A percentile compares a stretch with the other conserved stretches of the same genome.
Conservation (phyloP, 805 yeast genomes). For the Lipomyces lipofer region DNA sequence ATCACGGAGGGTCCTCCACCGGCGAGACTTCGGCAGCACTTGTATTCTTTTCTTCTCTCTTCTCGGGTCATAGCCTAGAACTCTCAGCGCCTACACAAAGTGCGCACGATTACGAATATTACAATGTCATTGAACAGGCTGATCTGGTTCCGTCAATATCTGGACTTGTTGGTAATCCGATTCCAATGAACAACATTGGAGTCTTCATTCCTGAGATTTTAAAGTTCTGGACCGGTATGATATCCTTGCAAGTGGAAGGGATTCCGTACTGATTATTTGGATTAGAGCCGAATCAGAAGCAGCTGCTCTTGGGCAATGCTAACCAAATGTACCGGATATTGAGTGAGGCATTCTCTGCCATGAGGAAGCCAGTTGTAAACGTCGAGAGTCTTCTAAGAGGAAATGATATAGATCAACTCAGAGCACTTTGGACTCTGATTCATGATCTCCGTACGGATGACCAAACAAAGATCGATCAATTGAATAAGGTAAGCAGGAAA, state of each 20-base stretch:
- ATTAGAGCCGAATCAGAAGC: slow-evolving; percentile 54
- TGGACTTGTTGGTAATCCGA: slow-evolving; percentile 59
- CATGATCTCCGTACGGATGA: no score
- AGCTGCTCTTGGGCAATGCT: slow-evolving; percentile 48
- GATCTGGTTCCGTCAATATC: slow-evolving; percentile 74
- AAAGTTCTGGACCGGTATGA: slow-evolving; percentile 35
- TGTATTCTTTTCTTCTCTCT: slow-evolving; percentile 63
- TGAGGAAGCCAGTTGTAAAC: slow-evolving; percentile 41
- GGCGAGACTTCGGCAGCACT: slow-evolving; percentile 92
- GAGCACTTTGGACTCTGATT: slow-evolving; percentile 19
- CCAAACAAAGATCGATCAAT: neutral
- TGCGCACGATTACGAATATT: slow-evolving; percentile 49
- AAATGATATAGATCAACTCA: slow-evolving; percentile 12
- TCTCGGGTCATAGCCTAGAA: slow-evolving; percentile 40
- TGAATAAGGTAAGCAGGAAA: neutral
- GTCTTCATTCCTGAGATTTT: slow-evolving; percentile 61
- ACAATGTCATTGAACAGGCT: slow-evolving; percentile 58
- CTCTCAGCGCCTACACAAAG: neutral
- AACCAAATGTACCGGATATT: slow-evolving; percentile 36
- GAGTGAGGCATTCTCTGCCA: slow-evolving; percentile 26
- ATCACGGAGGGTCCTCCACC: slow-evolving; percentile 92
- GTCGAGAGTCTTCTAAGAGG: slow-evolving; percentile 1
- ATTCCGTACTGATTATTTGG: neutral
- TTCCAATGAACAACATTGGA: slow-evolving; percentile 77
- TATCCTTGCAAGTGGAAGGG: no score